Conservation (phyloP, 2,329 filamentous ascomycete species). For the Sphaerulina musiva region DNA sequence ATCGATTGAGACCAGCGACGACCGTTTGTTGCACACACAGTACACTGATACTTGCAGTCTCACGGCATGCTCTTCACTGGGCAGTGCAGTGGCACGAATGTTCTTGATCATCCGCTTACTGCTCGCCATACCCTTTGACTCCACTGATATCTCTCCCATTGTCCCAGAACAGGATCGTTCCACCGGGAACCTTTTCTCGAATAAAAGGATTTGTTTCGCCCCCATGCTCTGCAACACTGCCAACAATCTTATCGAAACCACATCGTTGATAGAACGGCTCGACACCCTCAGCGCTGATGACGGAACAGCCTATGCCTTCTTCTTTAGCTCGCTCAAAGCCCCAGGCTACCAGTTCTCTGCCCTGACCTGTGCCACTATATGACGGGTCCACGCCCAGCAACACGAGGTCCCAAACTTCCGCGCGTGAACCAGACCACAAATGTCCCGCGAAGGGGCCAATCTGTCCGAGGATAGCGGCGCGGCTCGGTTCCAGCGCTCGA, state of each 20-base stretch:
- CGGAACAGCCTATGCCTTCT: conserved; percentile 49
- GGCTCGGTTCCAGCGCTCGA: conserved; percentile 21
- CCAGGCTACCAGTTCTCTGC: conserved; percentile 25
- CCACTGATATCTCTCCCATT: conserved; percentile 19
- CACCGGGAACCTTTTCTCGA: conserved; percentile 16
- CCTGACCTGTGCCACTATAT: conserved; percentile 23
- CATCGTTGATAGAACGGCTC: conserved; percentile 27
- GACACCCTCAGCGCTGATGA: conserved; percentile 23
- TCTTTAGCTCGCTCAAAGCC: conserved; percentile 27
- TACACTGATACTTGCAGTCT: no score
- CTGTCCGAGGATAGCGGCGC: conserved; percentile 11
- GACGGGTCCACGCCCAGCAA: conserved; percentile 24
- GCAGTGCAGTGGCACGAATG: no score
- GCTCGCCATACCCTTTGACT: conserved; percentile 19
- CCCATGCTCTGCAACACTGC: conserved; percentile 21
- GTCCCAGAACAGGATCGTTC: conserved; percentile 25
- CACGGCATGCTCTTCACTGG: no score
- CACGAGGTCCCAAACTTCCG: conserved; percentile 27
- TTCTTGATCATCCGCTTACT: neutral
- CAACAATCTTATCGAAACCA: conserved; percentile 23
- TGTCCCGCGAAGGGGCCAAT: conserved; percentile 21
- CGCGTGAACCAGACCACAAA: conserved; percentile 23
- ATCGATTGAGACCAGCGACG: no score
- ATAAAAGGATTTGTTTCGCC: conserved; percentile 17
- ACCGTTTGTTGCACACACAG: no score